Conservation (phyloP, 2,329 filamentous ascomycete genomes). For the Daldinia sp. region DNA sequence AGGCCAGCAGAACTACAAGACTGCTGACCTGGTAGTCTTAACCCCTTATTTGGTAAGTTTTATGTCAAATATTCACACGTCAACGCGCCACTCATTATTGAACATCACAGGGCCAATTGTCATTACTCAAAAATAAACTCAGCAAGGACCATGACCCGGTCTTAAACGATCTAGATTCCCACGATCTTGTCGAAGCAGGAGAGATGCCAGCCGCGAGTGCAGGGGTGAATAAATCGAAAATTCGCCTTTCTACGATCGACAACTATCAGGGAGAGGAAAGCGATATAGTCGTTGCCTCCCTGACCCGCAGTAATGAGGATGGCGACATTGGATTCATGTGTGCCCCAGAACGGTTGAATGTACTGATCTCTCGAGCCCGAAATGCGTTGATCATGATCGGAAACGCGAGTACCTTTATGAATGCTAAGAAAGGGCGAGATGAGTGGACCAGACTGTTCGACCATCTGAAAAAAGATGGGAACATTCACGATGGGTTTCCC, state of each 20-base stretch:
- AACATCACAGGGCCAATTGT: slow-evolving; percentile 63
- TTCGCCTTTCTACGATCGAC: slow-evolving; percentile 76
- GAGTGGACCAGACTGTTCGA: slow-evolving; percentile 68
- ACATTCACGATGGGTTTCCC: slow-evolving; percentile 35
- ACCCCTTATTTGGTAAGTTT: slow-evolving; percentile 68
- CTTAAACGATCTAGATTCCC: slow-evolving; percentile 73
- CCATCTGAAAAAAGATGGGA: slow-evolving; percentile 57
- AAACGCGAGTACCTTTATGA: slow-evolving; percentile 72
- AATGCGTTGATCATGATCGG: slow-evolving; percentile 74
- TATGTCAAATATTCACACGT: not conserved
- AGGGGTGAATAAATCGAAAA: slow-evolving; percentile 57
- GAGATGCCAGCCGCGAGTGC: slow-evolving; percentile 63
- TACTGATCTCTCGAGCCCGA: slow-evolving; percentile 72
- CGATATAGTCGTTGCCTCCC: slow-evolving; percentile 72
- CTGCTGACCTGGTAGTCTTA: slow-evolving; percentile 70
- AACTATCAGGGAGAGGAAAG: slow-evolving; percentile 83
- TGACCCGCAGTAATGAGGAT: slow-evolving; percentile 70
- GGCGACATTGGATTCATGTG: slow-evolving; percentile 77
- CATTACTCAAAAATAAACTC: slow-evolving; percentile 62
- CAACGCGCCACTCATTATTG: slow-evolving; percentile 6
- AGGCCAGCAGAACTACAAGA: slow-evolving; percentile 74
- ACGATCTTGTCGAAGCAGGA: slow-evolving; percentile 69
- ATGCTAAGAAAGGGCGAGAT: slow-evolving; percentile 62
- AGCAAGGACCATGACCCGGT: slow-evolving; percentile 67
- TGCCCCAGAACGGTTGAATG: slow-evolving; percentile 72